Evolutionary conservation across 495 filamentous ascomycete species (phyloP).

Genomic region (Letharia lupina): DNA sequence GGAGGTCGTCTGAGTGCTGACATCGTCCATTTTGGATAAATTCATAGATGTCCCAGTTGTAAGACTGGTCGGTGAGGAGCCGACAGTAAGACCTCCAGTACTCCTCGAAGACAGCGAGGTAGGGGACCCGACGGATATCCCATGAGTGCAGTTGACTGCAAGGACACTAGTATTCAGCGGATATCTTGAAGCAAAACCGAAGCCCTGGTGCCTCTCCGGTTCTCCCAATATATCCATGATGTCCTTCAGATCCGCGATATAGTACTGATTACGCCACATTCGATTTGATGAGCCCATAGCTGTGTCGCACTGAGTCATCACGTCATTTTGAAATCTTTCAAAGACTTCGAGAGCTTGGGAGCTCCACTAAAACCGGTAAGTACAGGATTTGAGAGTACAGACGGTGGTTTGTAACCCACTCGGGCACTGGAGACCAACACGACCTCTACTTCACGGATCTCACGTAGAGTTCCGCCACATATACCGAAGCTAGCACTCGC

Average conservation of each 20-base stretch:
- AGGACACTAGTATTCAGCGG: slow-evolving; percentile 1
- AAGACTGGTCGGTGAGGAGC: slow-evolving; percentile 7
- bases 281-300: slow-evolving; percentile 2
- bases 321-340: not conserved
- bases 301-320: slow-evolving; percentile 1
- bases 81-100: not conserved
- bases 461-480: not conserved
- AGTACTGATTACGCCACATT: not conserved
- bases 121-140: not conserved
- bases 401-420: not conserved
- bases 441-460: slow-evolving; percentile 10
- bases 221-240: slow-evolving; percentile 2
- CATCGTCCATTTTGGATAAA: not conserved
- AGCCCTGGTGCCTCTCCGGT: not conserved
- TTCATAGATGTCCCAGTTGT: not conserved
- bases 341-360: not conserved
- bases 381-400: not conserved
- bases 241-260: slow-evolving; percentile 4
- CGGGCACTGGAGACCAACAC: slow-evolving; percentile 4
- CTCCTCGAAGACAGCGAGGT: not conserved
- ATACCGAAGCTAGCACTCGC: not conserved
- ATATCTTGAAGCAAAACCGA: not conserved
- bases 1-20: not conserved
- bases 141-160: not conserved
- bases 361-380: not conserved